A percentile compares a stretch with the other conserved stretches of the same genome.
Conservation (phyloP, 306 rosid species). For the Prunus fruticosa region DNA sequence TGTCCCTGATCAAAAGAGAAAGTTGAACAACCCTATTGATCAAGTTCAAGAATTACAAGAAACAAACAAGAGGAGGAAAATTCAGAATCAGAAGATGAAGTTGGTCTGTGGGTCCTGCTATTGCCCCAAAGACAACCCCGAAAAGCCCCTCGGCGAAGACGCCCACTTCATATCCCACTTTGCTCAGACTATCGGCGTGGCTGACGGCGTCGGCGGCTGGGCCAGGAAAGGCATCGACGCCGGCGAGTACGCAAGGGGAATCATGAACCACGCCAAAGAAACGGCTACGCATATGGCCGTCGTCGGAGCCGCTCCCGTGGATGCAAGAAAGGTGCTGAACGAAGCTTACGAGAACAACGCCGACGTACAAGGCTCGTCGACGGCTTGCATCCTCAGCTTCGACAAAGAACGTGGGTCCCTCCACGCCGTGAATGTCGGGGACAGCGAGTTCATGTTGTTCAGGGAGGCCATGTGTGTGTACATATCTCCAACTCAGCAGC, state of each 20-base stretch:
- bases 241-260: background rate
- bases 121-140: background rate
- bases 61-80: too few relatives aligned
- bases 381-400: slow-evolving; percentile 20
- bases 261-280: background rate
- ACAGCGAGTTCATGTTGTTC: slow-evolving; percentile 27
- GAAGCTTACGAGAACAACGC: slow-evolving; percentile 1
- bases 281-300: too few relatives aligned
- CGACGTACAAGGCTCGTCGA: slow-evolving; percentile 15
- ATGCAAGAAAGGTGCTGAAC: background rate
- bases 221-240: slow-evolving; percentile 4
- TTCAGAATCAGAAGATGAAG: background rate
- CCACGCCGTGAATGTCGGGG: slow-evolving; percentile 15
- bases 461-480: background rate
- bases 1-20: background rate
- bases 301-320: too few relatives aligned
- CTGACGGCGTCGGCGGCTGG: slow-evolving; percentile 16
- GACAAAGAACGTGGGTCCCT: background rate
- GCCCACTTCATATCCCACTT: background rate
- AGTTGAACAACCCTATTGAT: too few relatives aligned
- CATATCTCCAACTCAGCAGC: slow-evolving; percentile 13
- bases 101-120: background rate
- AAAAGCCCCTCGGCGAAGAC: slow-evolving; percentile 5
- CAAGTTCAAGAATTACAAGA: too few relatives aligned
- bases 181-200: slow-evolving; percentile 1